These are phyloP conservation scores for Diaporthe caulivora DNA, from an alignment of 2,329 filamentous ascomycete genomes.

Conservation along the genomic window DNA sequence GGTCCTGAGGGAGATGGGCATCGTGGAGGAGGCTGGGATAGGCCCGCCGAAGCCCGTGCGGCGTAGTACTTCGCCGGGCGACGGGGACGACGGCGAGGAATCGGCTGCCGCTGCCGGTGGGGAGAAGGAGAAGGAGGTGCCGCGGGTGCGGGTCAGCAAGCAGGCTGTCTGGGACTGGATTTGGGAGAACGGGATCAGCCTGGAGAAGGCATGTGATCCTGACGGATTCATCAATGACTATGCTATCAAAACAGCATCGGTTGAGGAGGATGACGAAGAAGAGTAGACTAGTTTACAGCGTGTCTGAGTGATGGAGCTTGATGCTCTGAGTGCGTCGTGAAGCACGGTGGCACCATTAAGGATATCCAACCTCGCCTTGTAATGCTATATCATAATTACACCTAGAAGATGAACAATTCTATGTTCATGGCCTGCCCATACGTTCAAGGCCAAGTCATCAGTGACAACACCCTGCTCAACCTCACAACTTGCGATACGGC, in stretches of 20 bases:
- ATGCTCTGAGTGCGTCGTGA: background rate
- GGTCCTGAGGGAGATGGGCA: slow-evolving; percentile 83
- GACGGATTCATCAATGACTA: slow-evolving; percentile 81
- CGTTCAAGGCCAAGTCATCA: background rate
- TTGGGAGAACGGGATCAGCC: slow-evolving; percentile 68
- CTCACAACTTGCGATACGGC: background rate
- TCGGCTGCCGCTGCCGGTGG: slow-evolving; percentile 40
- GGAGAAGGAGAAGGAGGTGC: slow-evolving; percentile 47
- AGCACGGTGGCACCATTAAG: background rate
- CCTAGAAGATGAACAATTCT: background rate
- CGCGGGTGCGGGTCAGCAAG: slow-evolving; percentile 65
- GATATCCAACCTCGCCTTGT: background rate
- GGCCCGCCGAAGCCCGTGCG: slow-evolving; percentile 52
- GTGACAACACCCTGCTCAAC: background rate
- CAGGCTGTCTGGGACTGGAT: slow-evolving; percentile 76
- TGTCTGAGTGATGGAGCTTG: background rate
- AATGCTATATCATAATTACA: background rate
- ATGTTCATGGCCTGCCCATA: background rate
- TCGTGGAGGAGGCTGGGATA: slow-evolving; percentile 71
- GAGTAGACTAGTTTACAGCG: slow-evolving; percentile 20
- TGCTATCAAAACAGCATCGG: slow-evolving; percentile 59
- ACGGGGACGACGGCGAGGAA: slow-evolving; percentile 42
- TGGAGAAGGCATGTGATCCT: slow-evolving; percentile 77
- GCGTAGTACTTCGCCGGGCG: slow-evolving; percentile 17
- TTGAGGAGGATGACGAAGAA: slow-evolving; percentile 48